A percentile compares a stretch with the other conserved stretches of the same genome.
phyloP scores from a whole-genome alignment of 106 monocot genomes.

The Platanthera zijinensis region DNA sequence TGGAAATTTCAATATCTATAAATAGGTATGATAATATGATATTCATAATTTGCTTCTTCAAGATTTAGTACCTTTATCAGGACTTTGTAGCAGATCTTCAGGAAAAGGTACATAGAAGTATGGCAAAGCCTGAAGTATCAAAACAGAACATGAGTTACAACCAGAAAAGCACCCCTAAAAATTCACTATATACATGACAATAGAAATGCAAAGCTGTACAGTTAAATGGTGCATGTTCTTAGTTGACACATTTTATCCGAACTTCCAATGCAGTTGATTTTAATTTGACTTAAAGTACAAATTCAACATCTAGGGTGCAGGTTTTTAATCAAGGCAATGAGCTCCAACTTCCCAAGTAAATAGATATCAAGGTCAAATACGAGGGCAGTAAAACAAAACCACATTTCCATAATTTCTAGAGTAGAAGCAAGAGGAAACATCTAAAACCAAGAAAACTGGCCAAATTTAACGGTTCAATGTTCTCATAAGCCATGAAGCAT shows the following conservation, averaged over 20 bases:
- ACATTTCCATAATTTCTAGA: too few species aligned
- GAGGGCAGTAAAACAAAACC: neutral
- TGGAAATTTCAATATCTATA: neutral
- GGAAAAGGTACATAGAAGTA: constrained; percentile 78
- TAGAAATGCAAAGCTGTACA: neutral
- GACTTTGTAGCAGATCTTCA: constrained; percentile 27
- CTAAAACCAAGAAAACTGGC: neutral
- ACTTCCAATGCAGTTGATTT: neutral
- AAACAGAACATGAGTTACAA: constrained; percentile 9
- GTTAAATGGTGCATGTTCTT: neutral
- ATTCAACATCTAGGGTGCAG: neutral
- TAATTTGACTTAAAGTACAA: neutral
- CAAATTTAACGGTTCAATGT: neutral
- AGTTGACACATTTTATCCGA: neutral
- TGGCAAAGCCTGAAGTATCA: constrained; percentile 69
- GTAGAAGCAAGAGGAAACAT: too few species aligned
- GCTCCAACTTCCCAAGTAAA: neutral
- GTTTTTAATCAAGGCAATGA: neutral
- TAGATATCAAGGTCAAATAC: neutral
- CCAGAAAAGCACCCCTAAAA: neutral
- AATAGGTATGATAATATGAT: neutral
- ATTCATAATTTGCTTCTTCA: neutral
- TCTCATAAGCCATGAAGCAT: neutral
- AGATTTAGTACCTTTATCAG: constrained; percentile 42
- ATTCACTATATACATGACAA: neutral